These are phyloP conservation scores for Cladosporium velox DNA, from an alignment of 2,329 filamentous ascomycete genomes.

Conservation along the genomic window DNA sequence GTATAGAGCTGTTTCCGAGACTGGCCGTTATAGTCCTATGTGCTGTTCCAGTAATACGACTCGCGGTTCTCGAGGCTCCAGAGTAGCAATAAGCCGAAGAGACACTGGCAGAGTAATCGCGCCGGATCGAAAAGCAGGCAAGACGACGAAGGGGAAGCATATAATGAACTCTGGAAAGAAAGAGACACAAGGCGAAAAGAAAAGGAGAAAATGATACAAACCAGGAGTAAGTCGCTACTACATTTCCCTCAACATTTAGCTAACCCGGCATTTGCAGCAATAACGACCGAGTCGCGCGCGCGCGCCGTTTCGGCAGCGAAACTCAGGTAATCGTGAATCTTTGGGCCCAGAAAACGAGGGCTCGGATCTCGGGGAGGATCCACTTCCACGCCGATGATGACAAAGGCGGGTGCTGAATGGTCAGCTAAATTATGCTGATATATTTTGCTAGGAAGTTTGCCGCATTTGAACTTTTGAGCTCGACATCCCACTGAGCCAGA, in stretches of 20 bases:
- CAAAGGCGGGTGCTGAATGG: not conserved
- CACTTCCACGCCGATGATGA: not conserved
- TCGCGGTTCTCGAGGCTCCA: not conserved
- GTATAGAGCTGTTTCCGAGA: not conserved
- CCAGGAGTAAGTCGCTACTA: not conserved
- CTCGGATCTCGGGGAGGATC: not conserved
- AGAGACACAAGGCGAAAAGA: not conserved
- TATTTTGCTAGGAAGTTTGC: not conserved
- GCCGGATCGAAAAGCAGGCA: not conserved
- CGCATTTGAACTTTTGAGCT: not conserved
- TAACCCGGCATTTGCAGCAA: not conserved
- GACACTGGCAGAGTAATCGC: not conserved
- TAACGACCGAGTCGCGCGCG: not conserved
- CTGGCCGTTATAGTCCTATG: not conserved
- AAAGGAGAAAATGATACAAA: not conserved
- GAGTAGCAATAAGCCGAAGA: not conserved
- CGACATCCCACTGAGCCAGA: no score
- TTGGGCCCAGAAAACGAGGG: not conserved
- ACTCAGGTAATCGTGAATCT: not conserved
- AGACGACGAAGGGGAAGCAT: constrained; percentile 2
- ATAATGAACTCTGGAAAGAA: not conserved
- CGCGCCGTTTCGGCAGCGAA: not conserved
- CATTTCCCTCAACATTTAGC: not conserved
- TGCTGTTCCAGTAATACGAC: not conserved
- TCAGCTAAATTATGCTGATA: constrained; percentile 6